Base-by-base conservation (phyloP, 371 early-diverging fungal genomes). In the Lichtheimia ramosa region DNA sequence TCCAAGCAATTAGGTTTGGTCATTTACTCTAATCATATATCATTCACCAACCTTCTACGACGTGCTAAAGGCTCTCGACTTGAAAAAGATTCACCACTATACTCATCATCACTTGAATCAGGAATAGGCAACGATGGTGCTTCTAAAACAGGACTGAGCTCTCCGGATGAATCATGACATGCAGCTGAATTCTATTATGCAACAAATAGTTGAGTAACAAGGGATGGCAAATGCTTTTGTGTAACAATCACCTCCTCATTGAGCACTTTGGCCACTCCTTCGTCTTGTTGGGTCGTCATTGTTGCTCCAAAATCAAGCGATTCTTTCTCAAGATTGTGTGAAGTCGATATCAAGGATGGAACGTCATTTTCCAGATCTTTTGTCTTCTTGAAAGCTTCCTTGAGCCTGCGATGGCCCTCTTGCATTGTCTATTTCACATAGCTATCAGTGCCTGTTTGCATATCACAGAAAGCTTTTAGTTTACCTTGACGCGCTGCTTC, bases 381-480 rank as follows among this genome's bases (percentile, higher is more conserved):
- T 6, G 70, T 64, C 20, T 72, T 71, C 28, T 73, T 72, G 54
- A 77, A 74, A 16, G 72, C 77, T 43, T 71, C 59, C 51, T 69
- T 65, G 13, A 77, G 48, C 16, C 70, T 61, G 40, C 68, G 69
- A 27, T 77, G 68, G 4, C 70, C 72, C 15, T 70, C 71, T 61
- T 70, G 58, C 71, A 77, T 73, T 34, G 54, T 18, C 77, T 75
- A 56, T 21, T 18, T n/a, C 39, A 51, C 20, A 27, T 15, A 34
- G 28, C 16, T 7, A 24, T 23, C 8, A 43, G 2, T 21, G 3
- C 8, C 23, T 5, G 12, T 13, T 15, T 48, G 23, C n/a, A 18
- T 16, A 24, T 13, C 15, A 8, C 7, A 43, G 14, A 6, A 4
- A 55, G 25, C 28, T 14, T 12, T 20, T 7, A 10, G 8, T 20